phyloP scores from a whole-genome alignment of 305 asterid genomes.

The Solanum hybrid region DNA sequence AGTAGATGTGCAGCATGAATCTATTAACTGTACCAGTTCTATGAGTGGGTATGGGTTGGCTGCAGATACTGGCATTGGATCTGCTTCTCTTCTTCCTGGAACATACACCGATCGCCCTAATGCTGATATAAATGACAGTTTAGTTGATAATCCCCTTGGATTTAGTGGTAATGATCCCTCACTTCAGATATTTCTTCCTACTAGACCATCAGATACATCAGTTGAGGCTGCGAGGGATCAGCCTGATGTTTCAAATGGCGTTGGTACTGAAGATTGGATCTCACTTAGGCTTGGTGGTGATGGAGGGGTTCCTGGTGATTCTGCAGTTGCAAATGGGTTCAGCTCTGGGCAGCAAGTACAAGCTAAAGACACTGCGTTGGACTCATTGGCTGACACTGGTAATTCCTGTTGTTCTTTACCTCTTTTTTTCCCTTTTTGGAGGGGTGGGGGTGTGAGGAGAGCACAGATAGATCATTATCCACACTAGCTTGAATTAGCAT shows the following conservation, averaged over 20 bases:
- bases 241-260: slow-evolving; percentile 58
- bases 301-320: slow-evolving; percentile 31
- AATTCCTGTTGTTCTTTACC: not conserved
- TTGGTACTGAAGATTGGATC: slow-evolving; percentile 71
- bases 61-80: slow-evolving; percentile 44
- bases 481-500: not conserved
- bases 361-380: slow-evolving; percentile 37
- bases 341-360: slow-evolving; percentile 42
- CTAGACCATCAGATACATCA: slow-evolving; percentile 63
- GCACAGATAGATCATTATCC: not conserved
- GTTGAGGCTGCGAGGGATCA: slow-evolving; percentile 45
- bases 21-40: slow-evolving; percentile 50
- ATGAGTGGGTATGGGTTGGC: slow-evolving; percentile 39
- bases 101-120: slow-evolving; percentile 34
- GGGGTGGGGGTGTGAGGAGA: not conserved
- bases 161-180: slow-evolving; percentile 71
- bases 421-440: not conserved
- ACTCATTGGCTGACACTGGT: slow-evolving; percentile 63
- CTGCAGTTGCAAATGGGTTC: slow-evolving; percentile 41
- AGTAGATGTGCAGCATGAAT: slow-evolving; percentile 49
- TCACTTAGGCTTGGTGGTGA: slow-evolving; percentile 82
- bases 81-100: slow-evolving; percentile 42
- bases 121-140: slow-evolving; percentile 36
- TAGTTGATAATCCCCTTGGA: slow-evolving; percentile 66
- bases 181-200: slow-evolving; percentile 85